These are phyloP conservation scores for Penicillium manginii DNA, from an alignment of 495 filamentous ascomycete genomes.

Conservation along the genomic window DNA sequence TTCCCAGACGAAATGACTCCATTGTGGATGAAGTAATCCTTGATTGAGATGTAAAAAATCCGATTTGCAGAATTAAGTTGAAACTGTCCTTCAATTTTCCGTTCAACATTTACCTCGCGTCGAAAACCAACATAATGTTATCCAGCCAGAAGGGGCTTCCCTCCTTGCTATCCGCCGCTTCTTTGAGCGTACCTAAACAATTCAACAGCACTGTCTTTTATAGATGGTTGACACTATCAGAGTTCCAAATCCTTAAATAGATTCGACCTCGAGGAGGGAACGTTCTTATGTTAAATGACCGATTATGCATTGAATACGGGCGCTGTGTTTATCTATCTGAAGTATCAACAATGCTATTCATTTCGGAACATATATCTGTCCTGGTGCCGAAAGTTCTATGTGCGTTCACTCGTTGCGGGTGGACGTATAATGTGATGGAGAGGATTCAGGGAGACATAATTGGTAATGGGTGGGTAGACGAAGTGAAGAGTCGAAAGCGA, in stretches of 20 bases:
- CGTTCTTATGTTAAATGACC: constrained; percentile 39
- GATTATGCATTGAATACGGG: constrained; percentile 47
- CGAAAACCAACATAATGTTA: too few species aligned
- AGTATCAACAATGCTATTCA: constrained; percentile 51
- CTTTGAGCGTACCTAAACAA: constrained; percentile 15
- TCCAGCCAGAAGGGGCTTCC: not conserved
- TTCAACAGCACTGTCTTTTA: constrained; percentile 21
- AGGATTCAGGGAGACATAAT: constrained; percentile 44
- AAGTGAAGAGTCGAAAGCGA: constrained; percentile 43
- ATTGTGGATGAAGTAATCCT: too few species aligned
- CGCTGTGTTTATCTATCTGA: constrained; percentile 43
- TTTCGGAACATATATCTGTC: constrained; percentile 50
- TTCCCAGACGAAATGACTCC: too few species aligned
- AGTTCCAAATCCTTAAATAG: constrained; percentile 25
- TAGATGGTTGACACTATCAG: constrained; percentile 30
- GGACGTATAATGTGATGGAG: constrained; percentile 56
- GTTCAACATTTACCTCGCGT: too few species aligned
- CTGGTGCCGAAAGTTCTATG: constrained; percentile 56
- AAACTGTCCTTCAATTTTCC: too few species aligned
- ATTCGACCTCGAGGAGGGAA: constrained; percentile 22
- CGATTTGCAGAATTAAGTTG: too few species aligned
- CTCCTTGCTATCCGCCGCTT: constrained; percentile 1
- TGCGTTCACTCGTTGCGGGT: constrained; percentile 41
- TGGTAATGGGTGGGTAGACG: constrained; percentile 32
- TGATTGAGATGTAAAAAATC: too few species aligned